Base-by-base conservation (phyloP, 305 asterid species). In the Solanum chacoense region DNA sequence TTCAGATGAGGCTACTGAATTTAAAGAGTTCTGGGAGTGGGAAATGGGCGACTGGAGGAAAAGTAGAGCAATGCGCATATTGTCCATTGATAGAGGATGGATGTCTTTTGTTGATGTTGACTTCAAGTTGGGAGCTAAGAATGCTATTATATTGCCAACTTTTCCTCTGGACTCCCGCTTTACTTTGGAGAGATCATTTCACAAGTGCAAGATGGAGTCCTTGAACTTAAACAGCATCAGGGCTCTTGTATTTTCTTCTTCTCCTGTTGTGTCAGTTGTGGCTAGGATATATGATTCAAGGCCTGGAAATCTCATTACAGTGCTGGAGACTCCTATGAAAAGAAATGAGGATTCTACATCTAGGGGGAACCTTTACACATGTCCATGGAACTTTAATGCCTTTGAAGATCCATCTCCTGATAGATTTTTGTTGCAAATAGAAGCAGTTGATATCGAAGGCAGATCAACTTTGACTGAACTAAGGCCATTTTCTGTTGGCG, bases 41-140 rank as follows among this genome's bases (percentile, higher is more conserved):
- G 98, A 98, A 92, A 95, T 96, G 97, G 98, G 99, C 42, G 99
- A 98, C 88, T 98, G 99, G 99, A 94, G 97, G 85, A 92, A 90
- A 90, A 94, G 91, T 91, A 88, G 98, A 93, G 91, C 94, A 34
- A 96, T 98, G 99, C 98, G 98, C 11, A 89, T 98, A 91, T 92
- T 96, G 91, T 98, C 98, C 75, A 88, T 98, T 59, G 99, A 98
- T 90, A 89, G 93, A 87, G 99, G 98, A 40, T 94, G 84, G 80
- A 93, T 94, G 26, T 98, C 99, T 74, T 98, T 95, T 86, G 90
- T 92, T 31, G 99, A 96, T 90, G 34, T 94, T 69, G 90, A 95
- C 92, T 94, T 96, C 87, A 93, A 88, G 84, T 90, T 87, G 72
- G 97, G 98, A 88, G 90, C 92, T 84, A 93, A 92, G 92, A 92